Conservation (phyloP, 805 yeast species). For the Metschnikowia picachoensis region DNA sequence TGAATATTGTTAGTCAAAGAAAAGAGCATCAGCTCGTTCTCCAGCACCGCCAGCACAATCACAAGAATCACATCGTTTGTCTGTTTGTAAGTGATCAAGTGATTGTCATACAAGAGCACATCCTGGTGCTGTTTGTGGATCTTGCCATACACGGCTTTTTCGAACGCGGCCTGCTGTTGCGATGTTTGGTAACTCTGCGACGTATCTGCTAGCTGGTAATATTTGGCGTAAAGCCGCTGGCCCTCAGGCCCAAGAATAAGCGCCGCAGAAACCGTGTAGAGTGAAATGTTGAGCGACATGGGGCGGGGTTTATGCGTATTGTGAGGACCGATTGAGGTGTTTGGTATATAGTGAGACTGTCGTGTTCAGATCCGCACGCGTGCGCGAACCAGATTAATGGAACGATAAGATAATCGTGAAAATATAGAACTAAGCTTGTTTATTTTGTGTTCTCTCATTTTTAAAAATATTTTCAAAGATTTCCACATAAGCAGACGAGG, state of each 20-base stretch:
- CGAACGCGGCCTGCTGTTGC: constrained; percentile 74
- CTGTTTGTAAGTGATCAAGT: constrained; percentile 83
- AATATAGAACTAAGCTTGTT: too few relatives aligned
- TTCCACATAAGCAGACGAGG: too few relatives aligned
- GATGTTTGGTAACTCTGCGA: constrained; percentile 40
- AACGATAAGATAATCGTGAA: neutral
- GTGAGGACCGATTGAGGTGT: neutral
- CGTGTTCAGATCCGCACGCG: neutral
- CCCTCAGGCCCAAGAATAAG: constrained; percentile 81
- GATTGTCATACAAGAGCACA: constrained; percentile 72
- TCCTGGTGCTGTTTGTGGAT: constrained; percentile 81
- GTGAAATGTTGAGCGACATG: constrained; percentile 52
- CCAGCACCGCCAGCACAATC: constrained; percentile 70
- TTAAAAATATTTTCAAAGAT: too few relatives aligned
- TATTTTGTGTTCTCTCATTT: too few relatives aligned
- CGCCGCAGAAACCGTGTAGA: constrained; percentile 79
- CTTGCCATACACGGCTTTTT: constrained; percentile 64
- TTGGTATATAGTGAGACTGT: neutral
- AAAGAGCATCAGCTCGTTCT: constrained; percentile 79
- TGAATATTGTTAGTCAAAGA: constrained; percentile 72
- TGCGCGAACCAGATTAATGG: neutral
- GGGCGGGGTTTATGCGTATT: neutral
- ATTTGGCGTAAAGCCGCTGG: constrained; percentile 76
- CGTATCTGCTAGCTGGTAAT: constrained; percentile 54
- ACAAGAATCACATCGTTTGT: constrained; percentile 69